A percentile compares a stretch with the other conserved stretches of the same genome.
phyloP scores from a whole-genome alignment of 2,329 filamentous ascomycete species.

The Beauveria bassiana region DNA sequence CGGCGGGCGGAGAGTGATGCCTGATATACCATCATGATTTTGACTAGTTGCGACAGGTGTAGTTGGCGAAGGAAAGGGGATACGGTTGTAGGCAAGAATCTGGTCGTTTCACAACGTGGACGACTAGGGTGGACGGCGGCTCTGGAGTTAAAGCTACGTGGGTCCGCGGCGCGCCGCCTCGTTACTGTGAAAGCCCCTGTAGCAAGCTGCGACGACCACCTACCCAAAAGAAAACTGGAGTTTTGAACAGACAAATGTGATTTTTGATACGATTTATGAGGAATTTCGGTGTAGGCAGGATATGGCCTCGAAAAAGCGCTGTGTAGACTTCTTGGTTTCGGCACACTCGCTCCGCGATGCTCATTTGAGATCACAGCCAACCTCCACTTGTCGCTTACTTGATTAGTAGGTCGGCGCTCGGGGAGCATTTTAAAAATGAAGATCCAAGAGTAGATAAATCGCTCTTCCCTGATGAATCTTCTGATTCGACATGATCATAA shows the following conservation, averaged over 20 bases:
- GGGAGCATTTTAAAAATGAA: too few species aligned
- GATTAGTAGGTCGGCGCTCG: too few species aligned
- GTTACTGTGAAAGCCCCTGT: not conserved
- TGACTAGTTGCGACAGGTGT: not conserved
- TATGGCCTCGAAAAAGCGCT: too few species aligned
- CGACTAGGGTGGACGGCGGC: not conserved
- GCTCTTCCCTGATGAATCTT: too few species aligned
- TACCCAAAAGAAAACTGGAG: not conserved
- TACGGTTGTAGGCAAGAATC: not conserved
- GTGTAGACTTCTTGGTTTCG: too few species aligned
- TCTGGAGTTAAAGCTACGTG: constrained; percentile 1
- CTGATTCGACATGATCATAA: too few species aligned
- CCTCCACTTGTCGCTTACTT: too few species aligned
- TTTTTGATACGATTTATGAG: too few species aligned
- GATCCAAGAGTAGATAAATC: too few species aligned
- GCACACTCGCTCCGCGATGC: too few species aligned
- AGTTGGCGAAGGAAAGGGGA: not conserved
- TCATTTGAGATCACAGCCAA: too few species aligned
- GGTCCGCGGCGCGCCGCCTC: not conserved
- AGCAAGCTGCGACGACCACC: not conserved
- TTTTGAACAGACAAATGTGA: not conserved
- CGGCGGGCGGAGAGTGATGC: not conserved
- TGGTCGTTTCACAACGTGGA: constrained; percentile 6
- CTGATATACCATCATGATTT: not conserved
- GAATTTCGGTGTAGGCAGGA: too few species aligned